Base-by-base conservation (phyloP, 1,139 yeast species). In the Wickerhamiella infanticola region DNA sequence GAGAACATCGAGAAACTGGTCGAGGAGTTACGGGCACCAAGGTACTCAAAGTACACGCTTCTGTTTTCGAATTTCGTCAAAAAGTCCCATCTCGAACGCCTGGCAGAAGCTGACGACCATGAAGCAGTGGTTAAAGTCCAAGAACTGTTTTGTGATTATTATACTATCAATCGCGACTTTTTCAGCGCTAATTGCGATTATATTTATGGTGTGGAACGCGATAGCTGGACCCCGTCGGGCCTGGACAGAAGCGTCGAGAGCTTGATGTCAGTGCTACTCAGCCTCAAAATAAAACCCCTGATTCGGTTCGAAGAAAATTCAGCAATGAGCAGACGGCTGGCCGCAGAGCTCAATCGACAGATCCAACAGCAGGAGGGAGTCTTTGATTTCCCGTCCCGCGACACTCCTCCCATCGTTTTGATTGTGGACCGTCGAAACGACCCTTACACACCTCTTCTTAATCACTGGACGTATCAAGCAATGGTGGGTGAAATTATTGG, bases 401-500 rank as follows among this genome's bases (percentile, higher is more conserved):
- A 84, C 57, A 65, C 78, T 0, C 77, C 90, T 0, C 94, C 97
- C 1, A 60, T 83, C 18, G 63, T 93, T 42, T 62, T 93, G n/a
- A 66, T 90, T 1, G 60, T 90, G 43, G 98, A 90, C 63, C 70
- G 99, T 45, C 75, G 78, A 50, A 80, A 77, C 57, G 99, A 90
- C 62, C 96, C 97, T 1, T 70, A 88, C 31, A 90, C 99, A 0
- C 97, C 99, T 1, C 67, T 90, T 41, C 65, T 90, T 42, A 75
- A 81, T 38, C 98, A 97, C 1, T 90, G 99, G 99, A 88, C 98
- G 0, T 90, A 86, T 63, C 97, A 90, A 59, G 84, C 96, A 1
- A 90, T 93, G 98, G 84, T 90, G 18, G 95, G 90, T 61, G 97
- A 93, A 59, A 72, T 85, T 35, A 68, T 90, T 38, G 94, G 90